Base-by-base conservation (phyloP, 1,284 basidiomycete genomes). In the Pholiota adiposa region DNA sequence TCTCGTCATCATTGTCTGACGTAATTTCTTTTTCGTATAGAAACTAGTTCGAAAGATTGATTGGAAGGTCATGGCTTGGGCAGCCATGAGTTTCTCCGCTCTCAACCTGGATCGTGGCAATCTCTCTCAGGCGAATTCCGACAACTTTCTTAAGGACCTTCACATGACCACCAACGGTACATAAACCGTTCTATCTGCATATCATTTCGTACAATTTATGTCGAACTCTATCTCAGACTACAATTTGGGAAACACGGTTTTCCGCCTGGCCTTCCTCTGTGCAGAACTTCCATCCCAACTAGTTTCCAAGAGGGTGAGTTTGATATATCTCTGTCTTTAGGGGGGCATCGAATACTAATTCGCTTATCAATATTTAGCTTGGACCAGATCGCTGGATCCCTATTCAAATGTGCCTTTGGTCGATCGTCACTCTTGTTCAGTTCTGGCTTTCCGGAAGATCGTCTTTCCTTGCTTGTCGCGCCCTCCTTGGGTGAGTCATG, bases 341-440 rank as follows among this genome's bases (percentile, higher is more conserved):
- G 41, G 44, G 56, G 19, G 21, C 18, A n/a, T 41, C 4, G 41
- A 11, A 31, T 33, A 25, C 51, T 51, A 27, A 31, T 40, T 16
- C n/a, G 0, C 27, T 23, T 23, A 14, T n/a, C 44, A 21, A 51
- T 36, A 54, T 48, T 23, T 51, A 82, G 78, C 56, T 85, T 41
- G 88, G 89, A 2, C 86, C 87, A 1, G 88, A 90, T 70, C 77
- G 83, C 25, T 91, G 88, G 88, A 86, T 90, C 65, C 89, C 89
- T 1, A 83, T 77, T 14, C 76, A 77, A 66, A 77, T 78, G 69
- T 75, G 76, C 51, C 38, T 67, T 11, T 76, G 71, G 68, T 72
- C 75, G 8, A 67, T 81, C 19, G 71, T 82, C 5, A 77, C 80
- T 3, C 54, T 75, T 16, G 64, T 70, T 18, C 89, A 91, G 68